Conservation (phyloP, 768 basidiomycete genomes). For the Podaxis sp. region DNA sequence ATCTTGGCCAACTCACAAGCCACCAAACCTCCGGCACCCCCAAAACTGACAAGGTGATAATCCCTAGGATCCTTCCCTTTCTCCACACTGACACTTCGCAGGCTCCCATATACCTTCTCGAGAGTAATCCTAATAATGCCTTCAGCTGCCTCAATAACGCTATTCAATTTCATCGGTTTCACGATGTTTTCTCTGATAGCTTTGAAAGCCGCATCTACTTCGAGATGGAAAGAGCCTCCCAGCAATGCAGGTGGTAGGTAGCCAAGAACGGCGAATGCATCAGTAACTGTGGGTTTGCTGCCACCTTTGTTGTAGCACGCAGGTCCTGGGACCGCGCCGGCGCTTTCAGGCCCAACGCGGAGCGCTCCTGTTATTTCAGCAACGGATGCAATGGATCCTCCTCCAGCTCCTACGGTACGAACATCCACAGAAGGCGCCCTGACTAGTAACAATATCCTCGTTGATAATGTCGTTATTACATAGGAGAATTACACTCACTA, state of each 20-base stretch:
- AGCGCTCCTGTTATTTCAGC: conserved; percentile 27
- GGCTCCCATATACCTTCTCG: conserved; percentile 30
- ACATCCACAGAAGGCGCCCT: conserved; percentile 29
- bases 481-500: conserved; percentile 12
- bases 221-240: conserved; percentile 27
- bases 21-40: conserved; percentile 28
- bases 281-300: conserved; percentile 28
- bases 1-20: conserved; percentile 25
- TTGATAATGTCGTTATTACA: background rate
- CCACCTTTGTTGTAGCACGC: conserved; percentile 30
- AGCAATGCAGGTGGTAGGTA: conserved; percentile 28
- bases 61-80: conserved; percentile 31
- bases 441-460: conserved; percentile 14
- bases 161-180: conserved; percentile 23
- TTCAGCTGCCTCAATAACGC: conserved; percentile 27
- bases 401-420: conserved; percentile 23
- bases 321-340: conserved; percentile 31
- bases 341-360: conserved; percentile 29
- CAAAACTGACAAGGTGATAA: conserved; percentile 29
- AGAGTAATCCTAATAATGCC: conserved; percentile 27
- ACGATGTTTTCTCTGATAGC: conserved; percentile 25
- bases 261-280: conserved; percentile 29
- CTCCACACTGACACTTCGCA: conserved; percentile 30
- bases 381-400: conserved; percentile 21
- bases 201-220: conserved; percentile 23